Percentiles rank a stretch among this genome's conserved stretches.
phyloP scores from a whole-genome alignment of 1,284 basidiomycete species.

The Chalciporus sp. region DNA sequence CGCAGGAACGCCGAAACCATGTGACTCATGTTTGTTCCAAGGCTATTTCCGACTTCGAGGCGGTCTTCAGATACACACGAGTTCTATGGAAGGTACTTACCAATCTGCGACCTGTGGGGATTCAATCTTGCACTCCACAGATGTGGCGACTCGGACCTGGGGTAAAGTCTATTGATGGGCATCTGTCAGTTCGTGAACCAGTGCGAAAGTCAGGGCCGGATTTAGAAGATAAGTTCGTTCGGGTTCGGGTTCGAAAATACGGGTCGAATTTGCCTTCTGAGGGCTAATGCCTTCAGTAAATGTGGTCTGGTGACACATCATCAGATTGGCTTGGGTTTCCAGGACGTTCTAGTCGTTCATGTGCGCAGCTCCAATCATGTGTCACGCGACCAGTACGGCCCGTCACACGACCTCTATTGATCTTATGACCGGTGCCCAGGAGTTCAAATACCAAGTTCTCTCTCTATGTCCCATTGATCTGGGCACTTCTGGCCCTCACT shows the following conservation, averaged over 20 bases:
- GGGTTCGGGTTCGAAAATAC: constrained; percentile 8
- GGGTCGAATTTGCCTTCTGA: constrained; percentile 19
- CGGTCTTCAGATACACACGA: constrained; percentile 18
- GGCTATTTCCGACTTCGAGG: constrained; percentile 21
- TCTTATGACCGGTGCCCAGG: constrained; percentile 8
- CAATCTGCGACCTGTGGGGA: constrained; percentile 25
- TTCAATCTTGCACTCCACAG: constrained; percentile 11
- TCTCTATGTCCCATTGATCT: neutral
- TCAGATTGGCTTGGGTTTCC: neutral
- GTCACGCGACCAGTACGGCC: constrained; percentile 2
- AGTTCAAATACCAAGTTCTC: neutral
- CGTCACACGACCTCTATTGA: constrained; percentile 19
- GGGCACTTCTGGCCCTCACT: constrained; percentile 2
- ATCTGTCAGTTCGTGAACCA: constrained; percentile 9
- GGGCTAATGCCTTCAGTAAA: neutral
- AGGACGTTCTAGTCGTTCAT: constrained; percentile 2
- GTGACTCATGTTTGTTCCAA: constrained; percentile 13
- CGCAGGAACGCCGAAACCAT: constrained; percentile 4
- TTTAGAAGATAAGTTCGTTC: constrained; percentile 3
- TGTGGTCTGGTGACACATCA: constrained; percentile 2
- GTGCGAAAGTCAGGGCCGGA: constrained; percentile 6
- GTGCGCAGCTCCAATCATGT: neutral
- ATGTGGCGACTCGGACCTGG: neutral
- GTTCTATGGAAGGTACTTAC: constrained; percentile 11
- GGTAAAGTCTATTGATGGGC: constrained; percentile 9